These are phyloP conservation scores for Arbutus unedo DNA, from an alignment of 148 eudicot species.

Conservation along the genomic window DNA sequence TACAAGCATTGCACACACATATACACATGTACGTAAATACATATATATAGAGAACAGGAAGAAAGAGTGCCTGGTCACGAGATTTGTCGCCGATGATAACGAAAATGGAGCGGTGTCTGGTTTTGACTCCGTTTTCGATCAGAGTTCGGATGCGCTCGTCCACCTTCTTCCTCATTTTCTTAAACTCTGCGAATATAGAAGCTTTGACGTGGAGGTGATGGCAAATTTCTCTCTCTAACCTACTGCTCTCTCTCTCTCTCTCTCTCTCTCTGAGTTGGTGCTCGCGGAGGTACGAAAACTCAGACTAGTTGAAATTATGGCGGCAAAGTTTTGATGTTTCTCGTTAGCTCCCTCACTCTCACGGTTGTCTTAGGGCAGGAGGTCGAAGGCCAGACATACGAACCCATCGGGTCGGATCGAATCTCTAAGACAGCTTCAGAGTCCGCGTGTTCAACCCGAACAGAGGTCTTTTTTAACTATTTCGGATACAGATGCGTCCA, in stretches of 20 bases:
- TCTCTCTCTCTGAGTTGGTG: not conserved
- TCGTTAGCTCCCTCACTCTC: not conserved
- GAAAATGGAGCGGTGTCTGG: constrained; percentile 78
- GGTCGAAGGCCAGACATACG: not conserved
- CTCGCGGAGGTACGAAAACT: not conserved
- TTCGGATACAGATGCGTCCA: too few species aligned
- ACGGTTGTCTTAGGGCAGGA: not conserved
- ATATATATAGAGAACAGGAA: not conserved
- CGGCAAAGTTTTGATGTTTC: not conserved
- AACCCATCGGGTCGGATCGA: not conserved
- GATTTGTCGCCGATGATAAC: constrained; percentile 87
- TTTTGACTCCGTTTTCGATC: constrained; percentile 90
- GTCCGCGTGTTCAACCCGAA: too few species aligned
- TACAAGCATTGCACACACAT: not conserved
- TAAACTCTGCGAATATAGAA: not conserved
- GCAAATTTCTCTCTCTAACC: not conserved
- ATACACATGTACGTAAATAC: not conserved
- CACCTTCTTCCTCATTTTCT: constrained; percentile 77
- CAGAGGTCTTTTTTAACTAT: too few species aligned
- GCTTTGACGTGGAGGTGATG: not conserved
- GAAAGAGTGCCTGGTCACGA: constrained; percentile 57
- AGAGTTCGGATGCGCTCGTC: constrained; percentile 85
- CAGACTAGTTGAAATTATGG: not conserved
- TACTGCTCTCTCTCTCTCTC: not conserved
- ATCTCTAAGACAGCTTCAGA: not conserved